Conservation (phyloP, 1,284 basidiomycete genomes). For the Cryptococcus sp. region DNA sequence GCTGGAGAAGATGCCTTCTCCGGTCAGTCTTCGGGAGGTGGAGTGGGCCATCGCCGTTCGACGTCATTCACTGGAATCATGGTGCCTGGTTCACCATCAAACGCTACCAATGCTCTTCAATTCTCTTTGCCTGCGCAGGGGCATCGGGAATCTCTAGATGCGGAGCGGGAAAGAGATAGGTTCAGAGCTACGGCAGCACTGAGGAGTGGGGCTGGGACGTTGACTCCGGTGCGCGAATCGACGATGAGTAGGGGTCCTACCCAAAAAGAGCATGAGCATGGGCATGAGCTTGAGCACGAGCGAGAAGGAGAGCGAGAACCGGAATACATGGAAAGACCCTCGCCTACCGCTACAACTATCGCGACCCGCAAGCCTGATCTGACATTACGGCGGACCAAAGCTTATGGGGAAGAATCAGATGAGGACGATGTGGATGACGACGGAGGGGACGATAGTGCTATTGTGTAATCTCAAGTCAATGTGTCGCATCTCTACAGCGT, state of each 20-base stretch:
- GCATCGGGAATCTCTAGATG: not conserved
- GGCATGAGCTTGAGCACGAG: not conserved
- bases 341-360: no score
- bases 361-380: no score
- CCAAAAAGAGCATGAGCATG: not conserved
- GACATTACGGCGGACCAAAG: no score
- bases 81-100: constrained; percentile 7
- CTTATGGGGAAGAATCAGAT: not conserved
- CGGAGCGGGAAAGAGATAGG: not conserved
- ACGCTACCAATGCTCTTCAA: not conserved
- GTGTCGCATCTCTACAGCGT: no score
- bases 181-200: not conserved
- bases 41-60: constrained; percentile 10
- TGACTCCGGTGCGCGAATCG: constrained; percentile 17
- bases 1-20: not conserved
- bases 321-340: not conserved
- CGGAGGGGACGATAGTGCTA: constrained; percentile 6
- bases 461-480: constrained; percentile 1
- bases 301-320: not conserved
- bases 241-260: constrained; percentile 12
- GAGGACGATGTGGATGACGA: not conserved
- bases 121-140: constrained; percentile 5
- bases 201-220: constrained; percentile 4
- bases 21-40: not conserved
- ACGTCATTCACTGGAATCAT: constrained; percentile 12